Evolutionary conservation across 345 rosid genomes (phyloP), one percentile per base, ranked within the genome.

Genomic region (Garcia nutans): DNA sequence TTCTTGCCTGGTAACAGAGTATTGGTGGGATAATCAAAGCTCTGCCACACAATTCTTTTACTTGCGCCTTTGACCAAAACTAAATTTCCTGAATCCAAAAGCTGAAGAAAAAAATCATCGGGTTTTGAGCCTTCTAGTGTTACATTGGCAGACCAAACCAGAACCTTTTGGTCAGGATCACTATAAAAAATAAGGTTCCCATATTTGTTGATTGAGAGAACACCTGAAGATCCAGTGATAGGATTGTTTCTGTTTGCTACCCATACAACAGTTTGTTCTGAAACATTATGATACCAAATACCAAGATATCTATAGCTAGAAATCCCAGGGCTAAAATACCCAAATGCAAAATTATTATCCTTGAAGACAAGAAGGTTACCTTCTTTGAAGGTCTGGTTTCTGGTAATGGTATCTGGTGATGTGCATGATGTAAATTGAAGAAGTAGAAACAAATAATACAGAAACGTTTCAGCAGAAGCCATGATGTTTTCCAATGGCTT

Each of bases 241-340:
- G 82, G 76, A 44, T 16, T 24, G 68, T 76, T 71, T 2, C 80
- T 67, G 42, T 78, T 84, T 10, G n/a, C n/a, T n/a, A n/a, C n/a
- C n/a, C n/a, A n/a, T n/a, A n/a, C n/a, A n/a, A n/a, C n/a, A n/a
- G n/a, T 84, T 23, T 20, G 79, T 37, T 59, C 50, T 0, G 80
- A 20, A 44, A 84, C 1, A 7, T 76, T 67, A 9, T 55, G 19
- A 69, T 61, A 77, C 85, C 82, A 82, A 13, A 79, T 60, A 19
- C 85, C 85, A 1, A 85, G 66, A 60, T 79, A 82, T 41, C 70
- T 71, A 28, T 24, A 8, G 61, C 11, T 72, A n/a, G 80, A 74
- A 31, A 31, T 68, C 9, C 66, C 66, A 0, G 68, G 80, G 56
- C 80, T 82, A 74, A 85, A 80, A 76, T 82, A 85, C 7, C 85